A percentile compares a stretch with the other conserved stretches of the same genome.
phyloP scores from a whole-genome alignment of 1,284 basidiomycete genomes.

The Cutaneotrichosporon sp. region DNA sequence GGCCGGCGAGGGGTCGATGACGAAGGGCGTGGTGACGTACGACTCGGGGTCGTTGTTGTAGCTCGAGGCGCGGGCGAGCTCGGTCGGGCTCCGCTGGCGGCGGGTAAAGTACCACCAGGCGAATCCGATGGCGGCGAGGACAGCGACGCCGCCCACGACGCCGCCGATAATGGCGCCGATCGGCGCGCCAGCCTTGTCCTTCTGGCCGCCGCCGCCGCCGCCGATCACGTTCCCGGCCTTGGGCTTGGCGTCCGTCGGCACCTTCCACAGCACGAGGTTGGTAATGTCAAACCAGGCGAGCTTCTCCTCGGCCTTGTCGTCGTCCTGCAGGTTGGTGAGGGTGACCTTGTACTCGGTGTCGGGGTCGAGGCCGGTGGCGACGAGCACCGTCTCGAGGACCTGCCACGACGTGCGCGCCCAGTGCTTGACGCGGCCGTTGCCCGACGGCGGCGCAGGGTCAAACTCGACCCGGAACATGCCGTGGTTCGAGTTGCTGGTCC shows the following conservation, averaged over 20 bases:
- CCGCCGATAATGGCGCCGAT: constrained; percentile 6
- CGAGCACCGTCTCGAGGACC: neutral
- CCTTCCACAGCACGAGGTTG: constrained; percentile 2
- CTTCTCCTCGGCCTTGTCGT: neutral
- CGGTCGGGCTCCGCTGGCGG: too few species aligned
- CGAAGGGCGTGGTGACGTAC: neutral
- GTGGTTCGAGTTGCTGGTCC: constrained; percentile 1
- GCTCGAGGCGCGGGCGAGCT: neutral
- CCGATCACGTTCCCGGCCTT: neutral
- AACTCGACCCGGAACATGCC: neutral
- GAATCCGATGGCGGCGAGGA: neutral
- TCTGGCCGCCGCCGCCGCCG: neutral
- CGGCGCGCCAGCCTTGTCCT: neutral
- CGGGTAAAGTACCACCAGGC: neutral
- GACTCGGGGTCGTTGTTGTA: neutral
- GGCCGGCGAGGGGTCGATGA: too few species aligned
- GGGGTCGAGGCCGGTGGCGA: neutral
- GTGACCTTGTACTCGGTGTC: neutral
- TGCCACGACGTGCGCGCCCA: neutral
- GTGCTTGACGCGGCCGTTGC: neutral
- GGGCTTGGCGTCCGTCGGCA: neutral
- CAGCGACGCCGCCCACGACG: neutral
- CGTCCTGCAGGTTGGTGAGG: neutral
- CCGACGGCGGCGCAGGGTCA: neutral
- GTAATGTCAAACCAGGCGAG: neutral